Evolutionary conservation across 768 basidiomycete genomes (phyloP).

Genomic region (Mycena albidolilacea): DNA sequence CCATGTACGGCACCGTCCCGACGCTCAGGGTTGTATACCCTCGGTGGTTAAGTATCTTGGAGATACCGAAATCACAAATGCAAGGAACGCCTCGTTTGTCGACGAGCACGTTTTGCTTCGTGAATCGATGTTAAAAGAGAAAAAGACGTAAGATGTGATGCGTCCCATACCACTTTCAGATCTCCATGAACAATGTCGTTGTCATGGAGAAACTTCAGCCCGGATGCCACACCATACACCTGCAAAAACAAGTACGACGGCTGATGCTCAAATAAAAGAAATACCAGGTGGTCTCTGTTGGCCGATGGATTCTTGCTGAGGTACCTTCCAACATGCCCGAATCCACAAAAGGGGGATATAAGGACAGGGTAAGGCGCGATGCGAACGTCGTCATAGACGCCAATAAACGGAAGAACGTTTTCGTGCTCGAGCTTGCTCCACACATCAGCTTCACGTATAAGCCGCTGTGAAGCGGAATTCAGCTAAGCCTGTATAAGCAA

Average conservation of each 20-base stretch:
- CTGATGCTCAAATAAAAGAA: not conserved
- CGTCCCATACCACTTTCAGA: constrained; percentile 27
- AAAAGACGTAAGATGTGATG: constrained; percentile 5
- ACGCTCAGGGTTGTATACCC: constrained; percentile 24
- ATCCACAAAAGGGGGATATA: constrained; percentile 28
- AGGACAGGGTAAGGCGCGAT: constrained; percentile 24
- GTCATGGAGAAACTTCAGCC: constrained; percentile 31
- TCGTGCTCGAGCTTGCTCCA: constrained; percentile 29
- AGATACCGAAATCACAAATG: constrained; percentile 34
- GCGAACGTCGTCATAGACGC: constrained; percentile 23
- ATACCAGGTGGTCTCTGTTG: constrained; percentile 6
- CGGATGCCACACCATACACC: constrained; percentile 27
- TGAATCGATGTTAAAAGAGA: constrained; percentile 3
- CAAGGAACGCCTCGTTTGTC: constrained; percentile 33
- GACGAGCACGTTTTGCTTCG: constrained; percentile 23
- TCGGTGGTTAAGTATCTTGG: constrained; percentile 22
- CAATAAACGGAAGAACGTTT: constrained; percentile 33
- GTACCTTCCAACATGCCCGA: constrained; percentile 24
- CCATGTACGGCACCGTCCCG: constrained; percentile 27
- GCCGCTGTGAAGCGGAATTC: constrained; percentile 13
- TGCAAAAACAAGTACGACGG: constrained; percentile 11
- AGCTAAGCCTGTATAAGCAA: not conserved
- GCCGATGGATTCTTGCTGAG: constrained; percentile 25
- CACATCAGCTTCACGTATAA: constrained; percentile 26
- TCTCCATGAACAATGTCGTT: constrained; percentile 31